Evolutionary conservation across 129 eudicot genomes (phyloP).

Genomic region (Escallonia rubra): DNA sequence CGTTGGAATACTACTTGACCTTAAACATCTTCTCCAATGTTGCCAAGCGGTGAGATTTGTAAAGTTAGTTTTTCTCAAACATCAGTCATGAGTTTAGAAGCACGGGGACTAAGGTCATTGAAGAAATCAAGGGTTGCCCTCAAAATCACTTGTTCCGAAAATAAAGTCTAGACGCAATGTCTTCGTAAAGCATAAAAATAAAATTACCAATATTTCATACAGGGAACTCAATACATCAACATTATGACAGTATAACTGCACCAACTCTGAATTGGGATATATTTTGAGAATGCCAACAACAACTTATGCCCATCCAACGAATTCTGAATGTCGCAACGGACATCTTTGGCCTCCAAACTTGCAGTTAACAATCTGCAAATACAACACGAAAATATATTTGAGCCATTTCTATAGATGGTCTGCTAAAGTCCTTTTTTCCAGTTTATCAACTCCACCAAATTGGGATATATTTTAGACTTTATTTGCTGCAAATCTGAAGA

Average conservation of each 20-base stretch:
- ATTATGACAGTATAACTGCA: neutral
- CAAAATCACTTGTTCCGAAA: conserved; percentile 64
- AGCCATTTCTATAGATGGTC: too few species aligned
- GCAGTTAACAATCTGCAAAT: conserved; percentile 60
- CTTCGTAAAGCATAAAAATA: conserved; percentile 31
- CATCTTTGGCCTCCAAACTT: conserved; percentile 57
- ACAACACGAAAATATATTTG: conserved; percentile 6
- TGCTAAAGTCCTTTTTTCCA: too few species aligned
- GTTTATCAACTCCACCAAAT: conserved; percentile 48
- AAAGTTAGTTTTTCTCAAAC: conserved; percentile 51
- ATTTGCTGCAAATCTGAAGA: conserved; percentile 58
- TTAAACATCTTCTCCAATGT: conserved; percentile 65
- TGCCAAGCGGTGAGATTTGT: conserved; percentile 36
- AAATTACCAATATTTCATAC: neutral
- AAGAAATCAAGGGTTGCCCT: conserved; percentile 52
- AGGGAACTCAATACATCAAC: neutral
- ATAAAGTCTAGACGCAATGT: conserved; percentile 55
- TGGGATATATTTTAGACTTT: conserved; percentile 42
- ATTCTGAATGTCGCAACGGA: conserved; percentile 46
- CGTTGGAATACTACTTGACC: conserved; percentile 29
- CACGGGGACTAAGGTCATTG: conserved; percentile 48
- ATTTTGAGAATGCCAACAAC: conserved; percentile 58
- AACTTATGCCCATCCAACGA: conserved; percentile 53
- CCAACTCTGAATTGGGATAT: conserved; percentile 72
- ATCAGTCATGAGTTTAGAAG: conserved; percentile 46